A percentile compares a stretch with the other conserved stretches of the same genome.
Evolutionary conservation across 108 stramenopile species (phyloP).

Genomic region (Nitzschia sp.): DNA sequence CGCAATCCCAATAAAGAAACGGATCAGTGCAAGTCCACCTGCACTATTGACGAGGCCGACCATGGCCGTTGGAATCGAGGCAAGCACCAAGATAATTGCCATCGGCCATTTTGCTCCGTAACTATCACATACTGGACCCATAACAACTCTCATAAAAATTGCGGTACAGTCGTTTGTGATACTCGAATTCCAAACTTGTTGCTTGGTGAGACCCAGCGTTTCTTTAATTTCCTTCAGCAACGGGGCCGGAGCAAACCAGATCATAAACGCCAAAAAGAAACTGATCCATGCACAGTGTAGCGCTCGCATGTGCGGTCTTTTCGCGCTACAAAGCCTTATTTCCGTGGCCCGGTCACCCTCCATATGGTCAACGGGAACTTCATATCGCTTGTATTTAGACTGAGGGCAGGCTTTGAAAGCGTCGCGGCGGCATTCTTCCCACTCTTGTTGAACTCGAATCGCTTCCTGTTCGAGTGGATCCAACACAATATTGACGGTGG

Average conservation of each 20-base stretch:
- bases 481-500: conserved; percentile 7
- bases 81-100: conserved; percentile 50
- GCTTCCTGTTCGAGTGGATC: conserved; percentile 29
- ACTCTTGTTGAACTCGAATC: conserved; percentile 15
- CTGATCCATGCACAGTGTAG: conserved; percentile 79
- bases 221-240: conserved; percentile 66
- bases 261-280: conserved; percentile 83
- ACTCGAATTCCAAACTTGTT: conserved; percentile 76
- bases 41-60: conserved; percentile 64
- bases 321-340: conserved; percentile 59
- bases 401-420: conserved; percentile 52
- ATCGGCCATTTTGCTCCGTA: conserved; percentile 71
- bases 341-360: conserved; percentile 70
- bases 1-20: conserved; percentile 71
- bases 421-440: conserved; percentile 33
- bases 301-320: conserved; percentile 83
- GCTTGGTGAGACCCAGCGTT: conserved; percentile 58
- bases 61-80: conserved; percentile 71
- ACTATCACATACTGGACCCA: conserved; percentile 84
- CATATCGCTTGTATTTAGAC: conserved; percentile 61
- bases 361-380: conserved; percentile 48
- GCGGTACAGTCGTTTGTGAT: conserved; percentile 69
- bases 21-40: conserved; percentile 42
- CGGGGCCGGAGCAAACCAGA: conserved; percentile 88
- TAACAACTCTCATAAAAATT: conserved; percentile 69